These are phyloP conservation scores for Alternaria novae-zelandiae DNA, from an alignment of 2,329 filamentous ascomycete genomes.

Conservation along the genomic window DNA sequence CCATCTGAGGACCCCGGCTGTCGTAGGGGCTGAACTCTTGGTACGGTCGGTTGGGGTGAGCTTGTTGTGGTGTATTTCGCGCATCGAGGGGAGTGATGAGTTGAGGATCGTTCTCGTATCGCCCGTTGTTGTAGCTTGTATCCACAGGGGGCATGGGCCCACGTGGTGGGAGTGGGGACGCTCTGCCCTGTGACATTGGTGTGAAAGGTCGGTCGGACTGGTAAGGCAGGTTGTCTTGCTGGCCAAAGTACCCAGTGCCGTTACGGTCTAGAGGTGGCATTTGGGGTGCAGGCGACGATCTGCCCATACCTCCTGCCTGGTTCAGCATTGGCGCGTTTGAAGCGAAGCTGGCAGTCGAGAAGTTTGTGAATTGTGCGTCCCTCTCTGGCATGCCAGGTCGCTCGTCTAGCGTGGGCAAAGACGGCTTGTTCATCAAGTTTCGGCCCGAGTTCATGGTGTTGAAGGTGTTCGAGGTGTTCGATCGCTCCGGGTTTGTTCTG, in stretches of 20 bases:
- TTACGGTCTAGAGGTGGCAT: conserved; percentile 39
- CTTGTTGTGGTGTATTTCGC: not conserved
- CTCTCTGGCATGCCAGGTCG: conserved; percentile 46
- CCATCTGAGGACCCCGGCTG: conserved; percentile 31
- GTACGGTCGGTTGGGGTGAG: conserved; percentile 24
- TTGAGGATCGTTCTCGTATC: conserved; percentile 31
- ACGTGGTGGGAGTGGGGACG: conserved; percentile 34
- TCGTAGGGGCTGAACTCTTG: conserved; percentile 43
- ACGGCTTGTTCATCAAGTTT: conserved; percentile 45
- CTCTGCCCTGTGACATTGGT: conserved; percentile 38
- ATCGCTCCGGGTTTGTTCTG: conserved; percentile 59
- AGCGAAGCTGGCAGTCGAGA: conserved; percentile 63
- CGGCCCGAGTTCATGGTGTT: conserved; percentile 38
- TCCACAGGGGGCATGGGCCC: conserved; percentile 40
- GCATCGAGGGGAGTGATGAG: conserved; percentile 26
- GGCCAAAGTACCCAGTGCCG: conserved; percentile 35
- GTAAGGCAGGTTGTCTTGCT: conserved; percentile 26
- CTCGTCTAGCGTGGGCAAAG: conserved; percentile 50
- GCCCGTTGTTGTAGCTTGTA: conserved; percentile 33
- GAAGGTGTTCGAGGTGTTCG: conserved; percentile 63
- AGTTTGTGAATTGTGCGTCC: conserved; percentile 62
- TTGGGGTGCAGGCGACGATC: conserved; percentile 36
- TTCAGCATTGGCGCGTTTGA: conserved; percentile 69
- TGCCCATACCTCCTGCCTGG: conserved; percentile 67
- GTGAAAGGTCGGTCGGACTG: conserved; percentile 37